A percentile compares a stretch with the other conserved stretches of the same genome.
Evolutionary conservation across 306 rosid species (phyloP).

Genomic region (Fragaria vesca): DNA sequence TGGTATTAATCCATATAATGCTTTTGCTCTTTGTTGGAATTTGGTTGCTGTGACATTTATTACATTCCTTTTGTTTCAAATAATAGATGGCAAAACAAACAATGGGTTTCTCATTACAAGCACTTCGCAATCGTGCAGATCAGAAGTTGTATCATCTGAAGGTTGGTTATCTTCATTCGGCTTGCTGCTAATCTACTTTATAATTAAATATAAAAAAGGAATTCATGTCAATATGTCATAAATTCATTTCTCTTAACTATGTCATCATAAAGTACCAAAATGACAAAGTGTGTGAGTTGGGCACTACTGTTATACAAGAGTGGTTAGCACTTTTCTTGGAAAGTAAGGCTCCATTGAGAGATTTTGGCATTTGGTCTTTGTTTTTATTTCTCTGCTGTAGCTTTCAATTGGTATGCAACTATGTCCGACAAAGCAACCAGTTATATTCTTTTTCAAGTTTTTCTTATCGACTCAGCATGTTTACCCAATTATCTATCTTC

Average conservation of each 20-base stretch:
- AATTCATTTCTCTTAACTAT: not conserved
- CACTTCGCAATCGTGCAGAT: slow-evolving; percentile 80
- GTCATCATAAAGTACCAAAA: not conserved
- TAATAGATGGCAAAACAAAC: slow-evolving; percentile 98
- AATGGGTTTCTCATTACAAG: slow-evolving; percentile 88
- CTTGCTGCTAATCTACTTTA: not conserved
- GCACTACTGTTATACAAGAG: not conserved
- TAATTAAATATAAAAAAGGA: not conserved
- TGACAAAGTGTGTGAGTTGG: not conserved
- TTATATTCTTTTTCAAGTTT: not conserved
- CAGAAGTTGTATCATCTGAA: slow-evolving; percentile 93
- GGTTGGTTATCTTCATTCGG: slow-evolving; percentile 45
- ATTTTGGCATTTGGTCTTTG: not conserved
- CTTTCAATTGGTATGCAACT: not conserved
- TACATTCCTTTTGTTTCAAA: slow-evolving; percentile 15
- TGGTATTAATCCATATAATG: not conserved
- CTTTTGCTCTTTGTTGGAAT: slow-evolving; percentile 4
- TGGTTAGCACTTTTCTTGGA: not conserved
- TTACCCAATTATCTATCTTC: not conserved
- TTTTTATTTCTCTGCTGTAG: not conserved
- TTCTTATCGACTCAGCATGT: not conserved
- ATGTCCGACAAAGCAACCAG: not conserved
- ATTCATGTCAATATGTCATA: not conserved
- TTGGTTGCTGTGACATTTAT: slow-evolving; percentile 12
- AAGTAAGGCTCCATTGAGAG: not conserved